Evolutionary conservation across 305 asterid genomes (phyloP).

Genomic region (Fraxinus nigra): DNA sequence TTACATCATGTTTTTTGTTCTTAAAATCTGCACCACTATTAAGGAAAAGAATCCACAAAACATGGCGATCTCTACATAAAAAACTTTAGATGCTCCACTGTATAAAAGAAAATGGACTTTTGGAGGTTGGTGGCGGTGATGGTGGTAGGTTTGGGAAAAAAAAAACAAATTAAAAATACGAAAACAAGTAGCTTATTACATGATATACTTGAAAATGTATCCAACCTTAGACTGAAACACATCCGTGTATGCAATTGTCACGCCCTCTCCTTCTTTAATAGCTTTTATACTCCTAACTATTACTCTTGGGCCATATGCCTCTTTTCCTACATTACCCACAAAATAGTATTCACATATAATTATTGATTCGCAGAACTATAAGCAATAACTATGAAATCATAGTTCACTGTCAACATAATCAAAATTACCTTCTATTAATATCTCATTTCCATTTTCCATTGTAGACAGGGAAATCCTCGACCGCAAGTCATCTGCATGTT

Average conservation of each 20-base stretch:
- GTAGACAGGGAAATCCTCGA: slow-evolving; percentile 39
- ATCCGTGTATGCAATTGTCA: slow-evolving; percentile 72
- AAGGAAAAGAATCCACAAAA: background rate
- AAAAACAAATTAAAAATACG: background rate
- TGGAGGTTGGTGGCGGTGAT: background rate
- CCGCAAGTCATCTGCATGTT: background rate
- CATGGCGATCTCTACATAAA: background rate
- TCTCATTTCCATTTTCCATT: background rate
- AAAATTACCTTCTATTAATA: slow-evolving; percentile 8
- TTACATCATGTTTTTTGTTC: background rate
- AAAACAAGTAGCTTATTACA: background rate
- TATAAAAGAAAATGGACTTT: background rate
- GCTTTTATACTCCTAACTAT: slow-evolving; percentile 60
- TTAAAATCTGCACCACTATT: background rate
- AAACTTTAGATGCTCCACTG: background rate
- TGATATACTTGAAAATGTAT: background rate
- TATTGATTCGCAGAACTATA: background rate
- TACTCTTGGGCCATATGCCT: slow-evolving; percentile 61
- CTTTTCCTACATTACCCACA: slow-evolving; percentile 36
- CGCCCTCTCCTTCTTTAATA: slow-evolving; percentile 55
- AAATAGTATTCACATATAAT: slow-evolving; percentile 5
- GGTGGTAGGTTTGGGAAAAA: background rate
- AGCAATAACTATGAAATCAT: background rate
- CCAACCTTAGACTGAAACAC: slow-evolving; percentile 76
- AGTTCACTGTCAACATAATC: background rate